Percentiles rank a stretch among this genome's conserved stretches.
These are phyloP conservation scores for Blastocladiella britannica DNA, from an alignment of 192 early-diverging fungal genomes.

Conservation along the genomic window DNA sequence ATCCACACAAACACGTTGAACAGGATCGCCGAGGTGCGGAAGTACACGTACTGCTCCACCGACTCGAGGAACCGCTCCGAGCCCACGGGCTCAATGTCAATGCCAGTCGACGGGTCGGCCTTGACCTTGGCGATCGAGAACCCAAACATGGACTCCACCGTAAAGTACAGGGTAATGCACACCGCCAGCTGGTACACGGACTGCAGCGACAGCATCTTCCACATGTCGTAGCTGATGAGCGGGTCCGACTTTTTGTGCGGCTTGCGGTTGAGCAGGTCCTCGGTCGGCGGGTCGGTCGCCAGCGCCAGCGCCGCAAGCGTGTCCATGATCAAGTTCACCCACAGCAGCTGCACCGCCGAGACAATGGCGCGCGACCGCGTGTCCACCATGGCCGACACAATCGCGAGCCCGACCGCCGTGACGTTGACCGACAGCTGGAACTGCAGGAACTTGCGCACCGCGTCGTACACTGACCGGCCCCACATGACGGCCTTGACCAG, in stretches of 20 bases:
- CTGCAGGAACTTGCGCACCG: conserved; percentile 69
- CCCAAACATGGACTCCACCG: conserved; percentile 40
- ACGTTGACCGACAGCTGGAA: conserved; percentile 73
- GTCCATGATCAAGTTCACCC: conserved; percentile 93
- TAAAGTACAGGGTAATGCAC: conserved; percentile 36
- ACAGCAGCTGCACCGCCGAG: conserved; percentile 77
- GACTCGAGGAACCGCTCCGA: too few species aligned
- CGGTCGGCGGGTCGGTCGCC: conserved; percentile 72
- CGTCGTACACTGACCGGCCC: conserved; percentile 62
- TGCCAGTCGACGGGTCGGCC: conserved; percentile 4
- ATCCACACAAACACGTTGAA: conserved; percentile 90
- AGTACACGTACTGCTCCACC: neutral
- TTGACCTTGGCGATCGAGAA: conserved; percentile 8
- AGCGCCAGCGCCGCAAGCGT: conserved; percentile 79
- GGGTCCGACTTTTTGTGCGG: conserved; percentile 53
- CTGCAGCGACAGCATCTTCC: conserved; percentile 79
- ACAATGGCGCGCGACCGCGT: conserved; percentile 49
- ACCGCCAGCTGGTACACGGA: conserved; percentile 69
- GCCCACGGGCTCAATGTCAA: conserved; percentile 12
- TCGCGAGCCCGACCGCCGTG: conserved; percentile 49
- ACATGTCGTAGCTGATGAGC: conserved; percentile 74
- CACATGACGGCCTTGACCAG: conserved; percentile 60
- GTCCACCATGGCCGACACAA: conserved; percentile 41
- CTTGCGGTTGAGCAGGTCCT: conserved; percentile 54
- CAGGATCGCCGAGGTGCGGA: conserved; percentile 46